Evolutionary conservation across 495 filamentous ascomycete genomes (phyloP).

Genomic region (Penicillium atrosanguineum): DNA sequence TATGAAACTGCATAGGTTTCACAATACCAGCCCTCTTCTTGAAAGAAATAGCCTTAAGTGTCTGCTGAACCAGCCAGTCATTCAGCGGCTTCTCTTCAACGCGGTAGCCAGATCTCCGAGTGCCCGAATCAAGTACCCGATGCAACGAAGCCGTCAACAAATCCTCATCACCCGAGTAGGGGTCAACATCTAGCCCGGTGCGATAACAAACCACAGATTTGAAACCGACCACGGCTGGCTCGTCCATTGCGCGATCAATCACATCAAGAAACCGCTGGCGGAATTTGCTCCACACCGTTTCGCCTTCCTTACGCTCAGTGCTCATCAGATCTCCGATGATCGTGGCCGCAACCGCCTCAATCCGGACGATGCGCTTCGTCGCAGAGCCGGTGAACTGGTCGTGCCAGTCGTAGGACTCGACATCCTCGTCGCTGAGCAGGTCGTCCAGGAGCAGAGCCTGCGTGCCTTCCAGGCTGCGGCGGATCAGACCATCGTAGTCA

Average conservation of each 20-base stretch:
- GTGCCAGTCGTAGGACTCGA: constrained; percentile 68
- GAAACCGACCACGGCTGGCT: constrained; percentile 75
- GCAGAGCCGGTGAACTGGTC: constrained; percentile 58
- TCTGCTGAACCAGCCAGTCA: constrained; percentile 59
- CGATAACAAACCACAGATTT: constrained; percentile 86
- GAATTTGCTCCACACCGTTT: constrained; percentile 38
- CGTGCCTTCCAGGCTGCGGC: constrained; percentile 68
- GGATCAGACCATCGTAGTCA: constrained; percentile 57
- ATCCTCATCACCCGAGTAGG: constrained; percentile 27
- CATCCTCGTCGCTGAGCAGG: constrained; percentile 58
- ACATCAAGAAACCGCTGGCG: constrained; percentile 42
- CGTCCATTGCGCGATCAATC: constrained; percentile 53
- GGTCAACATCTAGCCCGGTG: constrained; percentile 59
- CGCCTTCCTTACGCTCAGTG: constrained; percentile 17
- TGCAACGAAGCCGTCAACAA: constrained; percentile 31
- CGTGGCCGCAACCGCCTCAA: constrained; percentile 72
- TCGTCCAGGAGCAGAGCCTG: constrained; percentile 79
- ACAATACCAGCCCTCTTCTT: constrained; percentile 26
- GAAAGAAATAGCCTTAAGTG: constrained; percentile 32
- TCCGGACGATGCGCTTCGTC: constrained; percentile 77
- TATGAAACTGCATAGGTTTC: constrained; percentile 86
- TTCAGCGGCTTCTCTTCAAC: constrained; percentile 64
- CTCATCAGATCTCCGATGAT: constrained; percentile 51
- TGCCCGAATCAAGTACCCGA: constrained; percentile 24
- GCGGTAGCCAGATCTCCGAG: constrained; percentile 38